Base-by-base conservation (phyloP, 225 moss, liverwort and hornwort genomes). In the Pseudisothecium myosuroides region DNA sequence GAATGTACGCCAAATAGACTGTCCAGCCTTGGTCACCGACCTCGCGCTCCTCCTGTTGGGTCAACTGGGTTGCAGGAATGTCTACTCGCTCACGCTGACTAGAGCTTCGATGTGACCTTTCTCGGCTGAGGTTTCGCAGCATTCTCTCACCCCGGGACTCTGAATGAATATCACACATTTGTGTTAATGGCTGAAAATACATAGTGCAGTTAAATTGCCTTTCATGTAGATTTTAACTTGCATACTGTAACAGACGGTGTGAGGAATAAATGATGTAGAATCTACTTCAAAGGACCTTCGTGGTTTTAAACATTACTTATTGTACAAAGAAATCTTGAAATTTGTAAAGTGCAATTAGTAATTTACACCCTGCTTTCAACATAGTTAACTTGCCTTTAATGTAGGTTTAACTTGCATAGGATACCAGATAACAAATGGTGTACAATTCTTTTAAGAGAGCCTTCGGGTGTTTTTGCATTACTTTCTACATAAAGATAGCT, bases 31-130 rank as follows among this genome's bases (percentile, higher is more conserved):
- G 89, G 86, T 92, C 92, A 12, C 95, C 96, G 14, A 86, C 71
- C 86, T 95, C 95, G 31, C 92, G 94, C 86, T 95, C 92, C 89
- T 96, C 96, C 61, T 90, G 89, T 43, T 92, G 87, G 7, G 95
- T 93, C 59, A 96, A 36, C 55, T 96, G 96, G 36, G 89, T 89
- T 9, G 86, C 80, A 14, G 90, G 77, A 31, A 52, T 11, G 59
- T 89, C 86, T 12, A 74, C 79, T 56, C 62, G 80, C 79, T 93
- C 92, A 49, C 84, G 63, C 86, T 41, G 54, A 54, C 77, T 77
- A 4, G 86, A 39, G 39, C 73, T 62, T 63, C 82, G 37, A 60
- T 41, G 14, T 21, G 77, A 67, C 77, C 76, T 56, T 37, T 54
- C 32, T 16, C 5, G 84, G 75, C 77, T 89, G 31, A 59, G 47